Conservation (phyloP, 202 grass and related monocot species). For the Bolboschoenoplectus hybrid region DNA sequence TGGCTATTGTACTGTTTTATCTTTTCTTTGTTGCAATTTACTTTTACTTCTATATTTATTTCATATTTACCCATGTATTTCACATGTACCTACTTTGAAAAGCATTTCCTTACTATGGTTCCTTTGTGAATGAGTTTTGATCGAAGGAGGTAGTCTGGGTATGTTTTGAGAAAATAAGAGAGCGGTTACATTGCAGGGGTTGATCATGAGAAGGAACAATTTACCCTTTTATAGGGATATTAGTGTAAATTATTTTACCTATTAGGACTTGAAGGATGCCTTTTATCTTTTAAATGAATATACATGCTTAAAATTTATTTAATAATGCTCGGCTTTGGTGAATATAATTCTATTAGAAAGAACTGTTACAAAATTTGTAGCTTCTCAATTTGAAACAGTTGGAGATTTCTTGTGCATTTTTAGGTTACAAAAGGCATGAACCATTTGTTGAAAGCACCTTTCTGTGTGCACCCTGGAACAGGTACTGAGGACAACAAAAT, state of each 20-base stretch:
- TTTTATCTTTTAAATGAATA: not conserved
- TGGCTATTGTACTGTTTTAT: slow-evolving; percentile 26
- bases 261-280: not conserved
- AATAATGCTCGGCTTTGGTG: not conserved
- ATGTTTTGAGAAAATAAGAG: not conserved
- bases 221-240: not conserved
- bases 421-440: slow-evolving; percentile 98
- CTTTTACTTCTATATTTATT: not conserved
- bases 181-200: not conserved
- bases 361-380: not conserved
- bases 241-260: not conserved
- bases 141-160: not conserved
- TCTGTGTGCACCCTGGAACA: slow-evolving; percentile 90
- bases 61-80: not conserved
- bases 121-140: not conserved
- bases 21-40: not conserved
- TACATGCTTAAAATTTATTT: slow-evolving; percentile 8
- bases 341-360: slow-evolving; percentile 7
- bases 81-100: not conserved
- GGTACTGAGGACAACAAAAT: slow-evolving; percentile 43
- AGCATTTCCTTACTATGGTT: not conserved
- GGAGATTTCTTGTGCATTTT: not conserved
- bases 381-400: slow-evolving; percentile 18
- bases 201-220: too few species aligned
- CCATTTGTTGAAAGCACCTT: slow-evolving; percentile 89